A percentile compares a stretch with the other conserved stretches of the same genome.
phyloP scores from a whole-genome alignment of 805 yeast genomes.

The Saccharomycopsis lassenensis region DNA sequence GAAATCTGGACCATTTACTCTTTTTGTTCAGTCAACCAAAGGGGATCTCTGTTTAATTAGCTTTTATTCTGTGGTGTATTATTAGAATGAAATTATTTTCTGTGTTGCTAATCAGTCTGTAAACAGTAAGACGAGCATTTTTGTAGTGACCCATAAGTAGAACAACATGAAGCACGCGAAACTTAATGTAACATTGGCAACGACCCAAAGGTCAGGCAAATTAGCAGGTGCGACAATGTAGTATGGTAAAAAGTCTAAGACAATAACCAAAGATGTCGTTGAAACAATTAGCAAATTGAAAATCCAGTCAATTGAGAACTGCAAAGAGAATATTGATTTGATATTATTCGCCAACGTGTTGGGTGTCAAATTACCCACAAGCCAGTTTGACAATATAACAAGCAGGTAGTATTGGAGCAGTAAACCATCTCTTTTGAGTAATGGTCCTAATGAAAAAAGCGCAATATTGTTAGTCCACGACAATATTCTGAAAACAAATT shows the following conservation, averaged over 20 bases:
- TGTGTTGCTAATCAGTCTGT: too few relatives aligned
- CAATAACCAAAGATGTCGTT: constrained; percentile 41
- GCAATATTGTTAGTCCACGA: constrained; percentile 85
- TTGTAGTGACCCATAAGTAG: constrained; percentile 75
- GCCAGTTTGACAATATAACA: constrained; percentile 63
- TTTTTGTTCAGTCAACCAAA: too few relatives aligned
- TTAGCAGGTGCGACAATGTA: constrained; percentile 38
- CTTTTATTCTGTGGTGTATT: too few relatives aligned
- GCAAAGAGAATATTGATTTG: constrained; percentile 29
- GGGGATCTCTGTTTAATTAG: too few relatives aligned
- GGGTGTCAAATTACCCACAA: constrained; percentile 54
- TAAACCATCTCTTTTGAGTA: constrained; percentile 66
- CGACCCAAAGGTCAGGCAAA: constrained; percentile 81
- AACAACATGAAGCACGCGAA: constrained; percentile 66
- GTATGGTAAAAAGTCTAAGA: constrained; percentile 44
- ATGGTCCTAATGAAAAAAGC: constrained; percentile 79
- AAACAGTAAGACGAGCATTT: constrained; percentile 24
- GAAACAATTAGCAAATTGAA: constrained; percentile 41
- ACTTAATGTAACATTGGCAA: constrained; percentile 61
- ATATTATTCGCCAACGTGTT: constrained; percentile 28
- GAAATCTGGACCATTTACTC: too few relatives aligned
- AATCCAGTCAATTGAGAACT: constrained; percentile 38
- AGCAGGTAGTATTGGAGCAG: constrained; percentile 59
- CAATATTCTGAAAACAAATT: constrained; percentile 52
- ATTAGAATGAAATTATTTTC: too few relatives aligned